These are phyloP conservation scores for Lumnitzera racemosa DNA, from an alignment of 345 rosid genomes.

Conservation along the genomic window DNA sequence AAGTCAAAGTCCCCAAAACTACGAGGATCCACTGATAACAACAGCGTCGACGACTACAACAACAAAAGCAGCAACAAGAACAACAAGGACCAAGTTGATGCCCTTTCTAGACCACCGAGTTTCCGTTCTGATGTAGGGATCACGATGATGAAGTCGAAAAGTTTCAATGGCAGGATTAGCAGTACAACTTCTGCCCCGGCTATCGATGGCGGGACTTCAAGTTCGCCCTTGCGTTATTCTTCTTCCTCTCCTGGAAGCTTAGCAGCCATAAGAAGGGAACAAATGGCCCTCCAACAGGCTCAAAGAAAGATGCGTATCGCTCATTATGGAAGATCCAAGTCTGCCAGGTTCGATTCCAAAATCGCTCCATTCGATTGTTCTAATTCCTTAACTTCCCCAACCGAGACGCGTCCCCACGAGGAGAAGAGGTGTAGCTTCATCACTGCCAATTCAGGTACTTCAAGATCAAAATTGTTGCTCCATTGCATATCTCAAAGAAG, in stretches of 20 bases:
- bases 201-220: constrained; percentile 9
- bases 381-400: constrained; percentile 1
- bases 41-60: too few relatives aligned
- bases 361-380: constrained; percentile 19
- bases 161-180: constrained; percentile 28
- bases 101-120: constrained; percentile 26
- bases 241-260: constrained; percentile 51
- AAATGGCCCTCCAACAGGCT: constrained; percentile 48
- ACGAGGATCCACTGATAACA: neutral
- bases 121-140: constrained; percentile 1
- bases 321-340: constrained; percentile 58
- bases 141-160: constrained; percentile 49
- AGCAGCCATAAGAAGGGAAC: constrained; percentile 61
- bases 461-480: neutral
- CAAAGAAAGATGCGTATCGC: constrained; percentile 59
- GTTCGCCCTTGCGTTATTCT: constrained; percentile 8
- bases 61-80: constrained; percentile 9
- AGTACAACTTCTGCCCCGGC: neutral
- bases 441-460: constrained; percentile 48
- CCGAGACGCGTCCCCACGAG: constrained; percentile 7
- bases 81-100: constrained; percentile 16
- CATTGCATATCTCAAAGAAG: neutral
- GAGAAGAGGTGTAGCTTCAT: constrained; percentile 49
- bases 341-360: constrained; percentile 38
- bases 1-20: neutral